Conservation (phyloP, 2,329 filamentous ascomycete species). For the Pyrenochaeta sp. region DNA sequence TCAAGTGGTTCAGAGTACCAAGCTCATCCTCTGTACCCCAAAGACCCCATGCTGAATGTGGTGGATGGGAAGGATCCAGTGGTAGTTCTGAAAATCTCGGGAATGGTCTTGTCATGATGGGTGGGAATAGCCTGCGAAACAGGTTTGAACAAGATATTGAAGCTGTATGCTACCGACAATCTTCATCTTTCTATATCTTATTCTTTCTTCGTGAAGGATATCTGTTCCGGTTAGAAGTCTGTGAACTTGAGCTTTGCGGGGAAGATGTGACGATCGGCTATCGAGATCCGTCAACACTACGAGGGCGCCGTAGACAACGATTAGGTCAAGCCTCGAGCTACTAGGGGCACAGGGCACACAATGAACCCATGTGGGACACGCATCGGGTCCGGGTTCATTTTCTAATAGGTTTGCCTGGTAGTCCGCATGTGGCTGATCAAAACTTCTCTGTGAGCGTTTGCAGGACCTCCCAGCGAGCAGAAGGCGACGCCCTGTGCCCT, state of each 20-base stretch:
- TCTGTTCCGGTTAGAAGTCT: neutral
- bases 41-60: conserved; percentile 32
- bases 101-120: conserved; percentile 25
- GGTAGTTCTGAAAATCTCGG: conserved; percentile 34
- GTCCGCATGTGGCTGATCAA: too few species aligned
- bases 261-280: neutral
- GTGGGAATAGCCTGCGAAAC: conserved; percentile 8
- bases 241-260: neutral
- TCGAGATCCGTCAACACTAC: neutral
- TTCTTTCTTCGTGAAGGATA: neutral
- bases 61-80: conserved; percentile 28
- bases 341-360: neutral
- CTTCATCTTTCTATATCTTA: neutral
- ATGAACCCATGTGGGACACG: neutral
- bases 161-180: neutral
- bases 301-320: neutral
- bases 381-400: too few species aligned
- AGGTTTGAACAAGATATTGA: neutral
- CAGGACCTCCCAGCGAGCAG: too few species aligned
- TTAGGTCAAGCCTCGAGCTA: neutral
- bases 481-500: neutral
- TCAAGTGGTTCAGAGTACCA: conserved; percentile 31
- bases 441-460: too few species aligned
- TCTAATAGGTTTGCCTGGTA: too few species aligned
- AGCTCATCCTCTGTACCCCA: conserved; percentile 32